A percentile compares a stretch with the other conserved stretches of the same genome.
These are phyloP conservation scores for Sporisorium scitamineum DNA, from an alignment of 1,284 basidiomycete species.

Conservation along the genomic window DNA sequence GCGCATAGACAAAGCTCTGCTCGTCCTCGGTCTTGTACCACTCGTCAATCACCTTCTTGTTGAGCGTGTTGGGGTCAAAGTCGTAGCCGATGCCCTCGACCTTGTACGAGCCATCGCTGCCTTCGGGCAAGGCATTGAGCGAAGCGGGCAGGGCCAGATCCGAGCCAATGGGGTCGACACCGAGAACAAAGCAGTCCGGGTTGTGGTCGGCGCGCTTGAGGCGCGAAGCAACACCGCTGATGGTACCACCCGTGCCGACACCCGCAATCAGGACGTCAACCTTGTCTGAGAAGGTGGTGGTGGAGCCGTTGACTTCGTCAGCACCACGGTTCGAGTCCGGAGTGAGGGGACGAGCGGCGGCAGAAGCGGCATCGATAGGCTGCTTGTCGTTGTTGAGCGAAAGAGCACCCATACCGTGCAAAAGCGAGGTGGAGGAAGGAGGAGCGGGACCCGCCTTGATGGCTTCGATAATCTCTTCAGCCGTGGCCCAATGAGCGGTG, in stretches of 20 bases:
- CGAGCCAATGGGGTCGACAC: slow-evolving; percentile 92
- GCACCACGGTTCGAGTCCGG: slow-evolving; percentile 49
- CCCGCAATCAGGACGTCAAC: slow-evolving; percentile 88
- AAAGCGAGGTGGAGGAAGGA: slow-evolving; percentile 52
- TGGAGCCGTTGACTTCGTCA: slow-evolving; percentile 35
- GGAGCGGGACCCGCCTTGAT: slow-evolving; percentile 72
- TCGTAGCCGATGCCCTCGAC: slow-evolving; percentile 88
- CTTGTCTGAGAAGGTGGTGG: slow-evolving; percentile 41
- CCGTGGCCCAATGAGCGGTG: slow-evolving; percentile 58
- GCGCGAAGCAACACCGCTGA: slow-evolving; percentile 86
- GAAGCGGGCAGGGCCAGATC: slow-evolving; percentile 81
- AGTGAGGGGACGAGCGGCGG: slow-evolving; percentile 50
- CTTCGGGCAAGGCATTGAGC: slow-evolving; percentile 74
- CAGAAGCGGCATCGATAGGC: slow-evolving; percentile 11
- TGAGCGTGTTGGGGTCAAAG: slow-evolving; percentile 60
- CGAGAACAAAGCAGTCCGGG: slow-evolving; percentile 75
- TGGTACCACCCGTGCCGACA: slow-evolving; percentile 93
- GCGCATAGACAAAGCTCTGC: slow-evolving; percentile 82
- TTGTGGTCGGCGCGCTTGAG: slow-evolving; percentile 72
- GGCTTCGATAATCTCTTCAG: slow-evolving; percentile 76
- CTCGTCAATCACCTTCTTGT: slow-evolving; percentile 57
- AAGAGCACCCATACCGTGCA: slow-evolving; percentile 70
- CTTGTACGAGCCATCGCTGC: slow-evolving; percentile 77
- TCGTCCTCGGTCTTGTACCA: slow-evolving; percentile 91
- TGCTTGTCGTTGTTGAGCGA: slow-evolving; percentile 27